phyloP scores from a whole-genome alignment of 2,329 filamentous ascomycete species.

The Akanthomyces dipterigenus region DNA sequence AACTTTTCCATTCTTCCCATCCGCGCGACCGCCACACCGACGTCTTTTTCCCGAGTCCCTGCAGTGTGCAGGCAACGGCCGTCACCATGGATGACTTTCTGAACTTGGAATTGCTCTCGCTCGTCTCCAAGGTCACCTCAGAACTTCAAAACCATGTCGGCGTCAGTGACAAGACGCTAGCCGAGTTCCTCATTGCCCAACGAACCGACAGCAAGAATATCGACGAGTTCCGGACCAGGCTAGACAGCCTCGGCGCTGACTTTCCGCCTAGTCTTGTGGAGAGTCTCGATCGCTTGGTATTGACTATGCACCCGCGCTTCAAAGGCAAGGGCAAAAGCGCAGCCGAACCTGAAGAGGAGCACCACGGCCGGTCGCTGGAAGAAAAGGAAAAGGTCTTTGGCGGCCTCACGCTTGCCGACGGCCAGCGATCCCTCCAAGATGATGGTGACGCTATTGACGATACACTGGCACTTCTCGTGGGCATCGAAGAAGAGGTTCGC shows the following conservation, averaged over 20 bases:
- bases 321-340: conserved; percentile 52
- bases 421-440: conserved; percentile 37
- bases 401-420: conserved; percentile 81
- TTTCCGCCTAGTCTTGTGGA: conserved; percentile 84
- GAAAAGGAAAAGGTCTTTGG: conserved; percentile 86
- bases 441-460: conserved; percentile 73
- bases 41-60: background rate
- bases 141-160: conserved; percentile 93
- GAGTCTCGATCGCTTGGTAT: conserved; percentile 81
- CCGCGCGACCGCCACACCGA: background rate
- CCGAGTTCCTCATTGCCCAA: conserved; percentile 92
- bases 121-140: conserved; percentile 89
- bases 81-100: conserved; percentile 77
- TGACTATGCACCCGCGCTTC: conserved; percentile 86
- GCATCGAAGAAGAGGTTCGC: conserved; percentile 62
- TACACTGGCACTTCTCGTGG: conserved; percentile 86
- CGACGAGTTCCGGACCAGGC: conserved; percentile 66
- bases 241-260: conserved; percentile 70
- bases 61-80: conserved; percentile 2
- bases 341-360: conserved; percentile 29
- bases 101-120: conserved; percentile 84
- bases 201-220: conserved; percentile 67
- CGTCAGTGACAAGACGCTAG: conserved; percentile 86
- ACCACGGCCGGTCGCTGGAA: conserved; percentile 43
- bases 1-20: background rate